Percentiles rank a stretch among this genome's conserved stretches.
Evolutionary conservation across 2,329 filamentous ascomycete species (phyloP).

Genomic region (Anthostomella pinea): DNA sequence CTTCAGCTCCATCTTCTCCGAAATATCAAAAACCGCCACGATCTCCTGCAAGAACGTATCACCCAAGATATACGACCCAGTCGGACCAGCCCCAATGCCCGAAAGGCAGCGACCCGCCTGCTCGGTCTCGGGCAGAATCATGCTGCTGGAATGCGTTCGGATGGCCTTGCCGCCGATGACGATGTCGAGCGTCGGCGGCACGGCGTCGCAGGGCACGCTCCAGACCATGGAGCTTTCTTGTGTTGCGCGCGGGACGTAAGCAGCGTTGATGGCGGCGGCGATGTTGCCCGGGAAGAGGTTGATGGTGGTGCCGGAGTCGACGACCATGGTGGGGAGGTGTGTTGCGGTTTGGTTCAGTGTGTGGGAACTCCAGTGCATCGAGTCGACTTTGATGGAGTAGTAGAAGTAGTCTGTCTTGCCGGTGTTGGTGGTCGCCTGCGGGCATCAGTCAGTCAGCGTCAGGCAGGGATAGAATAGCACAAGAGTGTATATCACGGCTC

Average conservation of each 20-base stretch:
- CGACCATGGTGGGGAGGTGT: slow-evolving; percentile 24
- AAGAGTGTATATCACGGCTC: no score
- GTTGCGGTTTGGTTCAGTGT: slow-evolving; percentile 20
- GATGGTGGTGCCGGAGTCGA: slow-evolving; percentile 34
- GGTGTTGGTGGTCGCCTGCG: slow-evolving; percentile 6
- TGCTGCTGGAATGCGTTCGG: slow-evolving; percentile 30
- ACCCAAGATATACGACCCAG: slow-evolving; percentile 21
- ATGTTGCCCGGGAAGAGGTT: slow-evolving; percentile 30
- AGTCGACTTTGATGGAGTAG: slow-evolving; percentile 27
- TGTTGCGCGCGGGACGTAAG: slow-evolving; percentile 25
- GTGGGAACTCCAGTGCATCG: slow-evolving; percentile 17
- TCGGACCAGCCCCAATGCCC: slow-evolving; percentile 21
- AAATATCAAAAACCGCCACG: slow-evolving; percentile 29
- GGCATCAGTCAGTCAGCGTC: not conserved
- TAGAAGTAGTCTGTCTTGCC: slow-evolving; percentile 28
- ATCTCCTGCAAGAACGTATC: slow-evolving; percentile 28
- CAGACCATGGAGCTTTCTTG: slow-evolving; percentile 21
- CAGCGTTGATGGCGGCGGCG: slow-evolving; percentile 28
- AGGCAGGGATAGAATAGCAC: not conserved
- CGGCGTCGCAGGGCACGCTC: slow-evolving; percentile 28
- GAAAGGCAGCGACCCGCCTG: slow-evolving; percentile 26
- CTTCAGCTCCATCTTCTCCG: slow-evolving; percentile 31
- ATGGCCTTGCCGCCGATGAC: slow-evolving; percentile 29
- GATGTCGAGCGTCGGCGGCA: slow-evolving; percentile 28
- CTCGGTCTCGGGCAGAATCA: slow-evolving; percentile 30